Evolutionary conservation across 371 early-diverging fungal species (phyloP), one percentile per base, ranked within the genome.

Genomic region (Syncephalastrum contaminatum): DNA sequence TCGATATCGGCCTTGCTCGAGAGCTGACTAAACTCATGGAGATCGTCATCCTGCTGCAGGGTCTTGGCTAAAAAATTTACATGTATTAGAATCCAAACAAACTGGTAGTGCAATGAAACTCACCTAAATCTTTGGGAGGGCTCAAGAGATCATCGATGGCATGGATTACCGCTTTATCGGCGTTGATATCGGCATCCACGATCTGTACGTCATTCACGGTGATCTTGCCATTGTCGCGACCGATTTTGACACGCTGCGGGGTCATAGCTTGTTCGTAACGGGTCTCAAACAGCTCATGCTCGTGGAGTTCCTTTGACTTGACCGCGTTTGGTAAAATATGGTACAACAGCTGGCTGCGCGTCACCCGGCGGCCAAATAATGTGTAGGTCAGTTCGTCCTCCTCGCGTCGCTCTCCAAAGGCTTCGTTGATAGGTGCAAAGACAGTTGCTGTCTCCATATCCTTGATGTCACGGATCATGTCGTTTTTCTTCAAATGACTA

Each of bases 371-470:
- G 36, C 65, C 69, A 4, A 65, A 49, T n/a, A 75, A 51, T 1
- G 63, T 53, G 8, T 63, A 64, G 13, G 49, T 58, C 30, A 66
- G 60, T 0, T 70, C 59, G 15, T 22, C 44, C 5, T 63, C 56
- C 24, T 49, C 47, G 56, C 63, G 62, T 51, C 63, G 60, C 1
- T 53, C 42, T 30, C 12, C 36, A 25, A 83, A 83, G 8, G 84
- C 84, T 8, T 73, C 70, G 50, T 83, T 78, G 51, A 71, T 72
- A 4, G 82, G 82, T 8, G 84, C 82, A 70, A 83, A 80, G 40
- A 83, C 59, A 6, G 84, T 81, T 24, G 68, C 78, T 22, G 69
- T 48, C 7, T 42, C 44, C 67, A 51, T n/a, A 46, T 54, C 39
- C 70, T 76, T 44, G 30, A 61, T 47, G 13, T 61, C 56, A 10